phyloP scores from a whole-genome alignment of 192 early-diverging fungal genomes.

The Linnemannia exigua region DNA sequence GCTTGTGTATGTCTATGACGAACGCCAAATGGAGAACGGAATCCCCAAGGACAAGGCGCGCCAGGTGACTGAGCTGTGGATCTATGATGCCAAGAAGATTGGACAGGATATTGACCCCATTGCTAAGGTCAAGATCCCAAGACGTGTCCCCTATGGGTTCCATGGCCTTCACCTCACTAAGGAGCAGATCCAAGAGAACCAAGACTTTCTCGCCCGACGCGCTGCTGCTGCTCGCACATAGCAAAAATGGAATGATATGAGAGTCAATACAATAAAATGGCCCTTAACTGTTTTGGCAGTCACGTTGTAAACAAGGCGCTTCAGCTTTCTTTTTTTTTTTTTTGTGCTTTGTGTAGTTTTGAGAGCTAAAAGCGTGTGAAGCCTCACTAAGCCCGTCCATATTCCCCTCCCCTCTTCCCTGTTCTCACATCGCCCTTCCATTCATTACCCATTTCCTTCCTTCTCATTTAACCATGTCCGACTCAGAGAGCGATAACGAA shows the following conservation, averaged over 20 bases:
- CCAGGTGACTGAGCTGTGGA: conserved; percentile 46
- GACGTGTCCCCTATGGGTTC: conserved; percentile 47
- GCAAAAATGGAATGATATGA: no score
- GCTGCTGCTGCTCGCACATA: not conserved
- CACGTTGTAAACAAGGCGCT: conserved; percentile 5
- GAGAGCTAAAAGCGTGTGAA: not conserved
- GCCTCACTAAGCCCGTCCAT: not conserved
- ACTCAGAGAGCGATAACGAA: conserved; percentile 56
- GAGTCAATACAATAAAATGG: no score
- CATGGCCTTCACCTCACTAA: conserved; percentile 33
- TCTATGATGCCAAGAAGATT: conserved; percentile 47
- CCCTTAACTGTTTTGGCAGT: no score
- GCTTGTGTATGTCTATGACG: conserved; percentile 46
- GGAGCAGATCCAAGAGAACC: conserved; percentile 45
- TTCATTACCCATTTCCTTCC: conserved; percentile 17
- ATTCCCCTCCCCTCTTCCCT: no score
- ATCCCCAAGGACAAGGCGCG: conserved; percentile 14
- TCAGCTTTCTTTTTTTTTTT: no score
- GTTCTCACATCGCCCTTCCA: not conserved
- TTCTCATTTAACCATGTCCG: conserved; percentile 33
- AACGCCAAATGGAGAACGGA: conserved; percentile 35
- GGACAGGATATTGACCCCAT: conserved; percentile 34
- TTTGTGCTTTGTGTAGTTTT: not conserved
- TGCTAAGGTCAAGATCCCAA: conserved; percentile 37
- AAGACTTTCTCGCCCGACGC: conserved; percentile 10